Base-by-base conservation (phyloP, 140 eudicot species). In the Stevia rebaudiana region DNA sequence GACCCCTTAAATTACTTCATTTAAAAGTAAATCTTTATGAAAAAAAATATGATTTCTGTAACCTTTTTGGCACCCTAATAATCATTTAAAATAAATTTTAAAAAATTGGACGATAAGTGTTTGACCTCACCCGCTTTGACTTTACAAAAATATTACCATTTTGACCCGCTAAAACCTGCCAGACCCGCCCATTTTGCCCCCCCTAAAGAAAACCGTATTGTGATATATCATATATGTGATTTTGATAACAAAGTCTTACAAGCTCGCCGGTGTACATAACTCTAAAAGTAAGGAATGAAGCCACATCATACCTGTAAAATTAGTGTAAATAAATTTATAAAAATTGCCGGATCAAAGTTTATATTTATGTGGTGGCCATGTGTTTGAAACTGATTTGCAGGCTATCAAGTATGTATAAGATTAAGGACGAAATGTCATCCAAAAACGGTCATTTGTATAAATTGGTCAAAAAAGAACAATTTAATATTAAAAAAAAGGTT, bases 231-330 rank as follows among this genome's bases (percentile, higher is more conserved):
- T 12, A 13, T 12, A 53, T 31, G 59, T 28, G 22, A 40, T 23
- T 64, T 64, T 37, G 46, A 73, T 49, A 21, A 52, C 24, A 63
- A 50, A 37, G 59, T 59, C 96, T 79, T 83, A 92, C 98, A 48
- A 83, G 81, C 72, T 92, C 98, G 50, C 96, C 96, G 8, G 80
- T 33, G 63, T 53, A 21, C 67, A 78, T 71, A 75, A 85, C 62
- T 71, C 95, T 71, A 75, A 69, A 80, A 76, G 63, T 85, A 74
- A 85, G 87, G 70, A 88, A 88, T 31, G 86, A 37, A 71, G 72
- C 94, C 49, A 92, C 98, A 62, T 92, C 98, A 72, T 53, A 92
- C 98, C 98, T 92, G 82, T 7, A 52, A 84, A 30, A 42, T 35
- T 59, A 67, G 49, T 44, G 42, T 49, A 54, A 4, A 19, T 10